phyloP scores from a whole-genome alignment of 2,329 filamentous ascomycete genomes.

The Ophiostoma himal-ulmi region DNA sequence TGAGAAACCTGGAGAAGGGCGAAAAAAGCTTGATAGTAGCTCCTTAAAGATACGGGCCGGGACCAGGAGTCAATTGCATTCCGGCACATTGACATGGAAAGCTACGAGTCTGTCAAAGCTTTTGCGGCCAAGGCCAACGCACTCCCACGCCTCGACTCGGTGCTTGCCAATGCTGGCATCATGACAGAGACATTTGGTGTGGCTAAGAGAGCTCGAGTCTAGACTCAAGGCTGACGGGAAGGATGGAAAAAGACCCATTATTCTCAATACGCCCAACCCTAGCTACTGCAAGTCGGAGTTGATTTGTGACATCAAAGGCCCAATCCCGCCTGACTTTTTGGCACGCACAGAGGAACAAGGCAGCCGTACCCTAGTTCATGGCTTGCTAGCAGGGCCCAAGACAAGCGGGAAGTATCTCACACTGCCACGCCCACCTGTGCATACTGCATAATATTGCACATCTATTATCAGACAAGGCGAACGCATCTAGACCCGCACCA shows the following conservation, averaged over 20 bases:
- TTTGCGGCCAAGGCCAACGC: constrained; percentile 35
- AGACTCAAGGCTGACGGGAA: not conserved
- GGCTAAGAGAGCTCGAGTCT: not conserved
- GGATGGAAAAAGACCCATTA: not conserved
- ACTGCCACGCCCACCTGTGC: not conserved
- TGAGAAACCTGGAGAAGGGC: not conserved
- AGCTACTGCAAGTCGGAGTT: not conserved
- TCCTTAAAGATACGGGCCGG: not conserved
- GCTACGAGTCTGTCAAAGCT: constrained; percentile 36
- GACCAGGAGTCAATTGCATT: constrained; percentile 30
- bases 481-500: not conserved
- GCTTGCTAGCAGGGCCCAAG: not conserved
- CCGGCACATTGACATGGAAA: constrained; percentile 41
- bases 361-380: not conserved
- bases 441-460: too few species aligned
- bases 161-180: constrained; percentile 42
- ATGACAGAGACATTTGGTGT: constrained; percentile 30
- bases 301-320: not conserved
- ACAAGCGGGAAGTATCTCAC: not conserved
- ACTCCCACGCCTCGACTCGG: constrained; percentile 40
- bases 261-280: not conserved
- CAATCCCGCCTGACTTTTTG: not conserved
- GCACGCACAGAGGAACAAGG: not conserved
- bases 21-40: not conserved
- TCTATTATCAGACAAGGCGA: not conserved